phyloP scores from a whole-genome alignment of 202 grass and related monocot genomes.

The Hordeum pubiflorum region DNA sequence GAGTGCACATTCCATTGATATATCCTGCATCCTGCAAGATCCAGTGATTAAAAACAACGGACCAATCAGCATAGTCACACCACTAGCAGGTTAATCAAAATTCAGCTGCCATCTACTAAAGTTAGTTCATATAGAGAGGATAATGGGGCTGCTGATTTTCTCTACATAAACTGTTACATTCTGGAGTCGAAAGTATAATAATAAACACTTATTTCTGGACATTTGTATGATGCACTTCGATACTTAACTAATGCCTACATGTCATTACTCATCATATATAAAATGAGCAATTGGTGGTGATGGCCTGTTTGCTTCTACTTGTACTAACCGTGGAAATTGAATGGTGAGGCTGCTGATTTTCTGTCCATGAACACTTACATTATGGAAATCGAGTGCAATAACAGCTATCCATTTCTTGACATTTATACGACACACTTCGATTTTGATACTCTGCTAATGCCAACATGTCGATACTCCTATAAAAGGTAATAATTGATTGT shows the following conservation, averaged over 20 bases:
- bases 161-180: background rate
- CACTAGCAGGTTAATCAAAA: background rate
- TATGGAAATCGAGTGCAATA: background rate
- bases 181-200: background rate
- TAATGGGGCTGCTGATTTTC: background rate
- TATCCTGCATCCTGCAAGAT: background rate
- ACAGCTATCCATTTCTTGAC: background rate
- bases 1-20: background rate
- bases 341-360: background rate
- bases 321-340: background rate
- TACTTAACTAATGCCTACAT: background rate
- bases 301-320: background rate
- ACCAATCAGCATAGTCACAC: background rate
- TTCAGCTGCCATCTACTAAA: background rate
- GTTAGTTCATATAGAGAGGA: background rate
- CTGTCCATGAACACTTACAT: background rate
- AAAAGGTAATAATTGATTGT: background rate
- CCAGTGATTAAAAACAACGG: background rate
- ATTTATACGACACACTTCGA: background rate
- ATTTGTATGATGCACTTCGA: background rate
- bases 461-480: background rate
- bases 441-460: background rate
- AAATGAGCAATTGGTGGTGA: background rate
- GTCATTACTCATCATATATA: background rate
- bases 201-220: background rate